Evolutionary conservation across 768 basidiomycete genomes (phyloP), one percentile per base, ranked within the genome.

Genomic region (Sistotremastrum suecicum): DNA sequence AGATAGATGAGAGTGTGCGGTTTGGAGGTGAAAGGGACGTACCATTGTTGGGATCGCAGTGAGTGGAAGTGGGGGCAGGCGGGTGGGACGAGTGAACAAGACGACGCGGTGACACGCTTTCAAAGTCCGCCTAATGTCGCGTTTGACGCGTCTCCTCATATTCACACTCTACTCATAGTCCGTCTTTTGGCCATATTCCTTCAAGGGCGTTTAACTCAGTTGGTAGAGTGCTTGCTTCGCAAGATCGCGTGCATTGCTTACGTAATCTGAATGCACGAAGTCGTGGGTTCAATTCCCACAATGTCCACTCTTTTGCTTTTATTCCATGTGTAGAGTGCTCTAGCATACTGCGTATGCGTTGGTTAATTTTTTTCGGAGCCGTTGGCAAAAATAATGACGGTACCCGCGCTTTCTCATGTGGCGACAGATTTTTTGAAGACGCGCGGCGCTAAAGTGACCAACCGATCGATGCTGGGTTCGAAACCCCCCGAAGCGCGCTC

Each of bases 101-200:
- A 60, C 44, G 54, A 60, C 69, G 67, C 70, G 69, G 64, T 69
- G 71, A 71, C 70, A 66, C 61, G 20, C 20, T 20, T 20, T 20
- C 20, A 20, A 20, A 20, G 20, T 20, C 20, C 20, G 20, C 20
- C 20, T 20, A 20, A 20, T 20, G 20, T 20, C 20, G 20, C 20
- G 20, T 20, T 20, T 20, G 20, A 20, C 20, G 20, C 20, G 20
- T 20, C 20, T 20, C 20, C 20, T 20, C 1, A 20, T 20, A 20
- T 20, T 20, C 20, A 1, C 20, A 20, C n/a, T n/a, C n/a, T n/a
- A n/a, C n/a, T n/a, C 20, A 20, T 20, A 20, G 1, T 20, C 2
- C 20, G 20, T 20, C 20, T 2, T 20, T 20, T 20, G 1, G 20
- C 20, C 2, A 1, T 2, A 20, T 20, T 20, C 20, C 20, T 30